Evolutionary conservation across 768 basidiomycete genomes (phyloP).

Genomic region (Inosperma sp.): DNA sequence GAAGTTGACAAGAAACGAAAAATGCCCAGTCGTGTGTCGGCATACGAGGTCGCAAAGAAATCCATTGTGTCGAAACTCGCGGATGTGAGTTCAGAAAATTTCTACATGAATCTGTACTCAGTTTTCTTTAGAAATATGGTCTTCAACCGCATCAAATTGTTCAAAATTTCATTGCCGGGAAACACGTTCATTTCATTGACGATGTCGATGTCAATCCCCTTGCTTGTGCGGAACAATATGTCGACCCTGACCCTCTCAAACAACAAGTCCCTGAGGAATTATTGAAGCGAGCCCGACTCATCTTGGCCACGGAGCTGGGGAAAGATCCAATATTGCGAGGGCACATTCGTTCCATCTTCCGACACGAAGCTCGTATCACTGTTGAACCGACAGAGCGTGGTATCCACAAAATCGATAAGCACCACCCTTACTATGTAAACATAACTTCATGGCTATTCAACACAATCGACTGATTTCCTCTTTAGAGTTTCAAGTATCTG

Average conservation of each 20-base stretch:
- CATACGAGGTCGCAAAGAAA: constrained; percentile 81
- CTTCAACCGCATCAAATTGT: constrained; percentile 79
- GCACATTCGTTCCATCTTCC: constrained; percentile 71
- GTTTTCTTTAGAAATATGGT: constrained; percentile 64
- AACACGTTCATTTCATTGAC: constrained; percentile 63
- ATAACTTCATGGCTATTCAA: not conserved
- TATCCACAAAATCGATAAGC: constrained; percentile 66
- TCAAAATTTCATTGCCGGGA: constrained; percentile 66
- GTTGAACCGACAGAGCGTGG: constrained; percentile 89
- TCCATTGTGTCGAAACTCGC: constrained; percentile 74
- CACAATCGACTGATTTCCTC: constrained; percentile 7
- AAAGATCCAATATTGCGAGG: constrained; percentile 87
- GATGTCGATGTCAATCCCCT: constrained; percentile 79
- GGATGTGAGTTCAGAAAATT: constrained; percentile 47
- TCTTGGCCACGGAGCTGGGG: constrained; percentile 85
- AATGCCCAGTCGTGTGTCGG: constrained; percentile 77
- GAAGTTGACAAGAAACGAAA: constrained; percentile 61
- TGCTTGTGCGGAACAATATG: constrained; percentile 83
- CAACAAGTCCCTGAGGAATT: constrained; percentile 61
- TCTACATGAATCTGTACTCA: not conserved
- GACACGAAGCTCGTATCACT: constrained; percentile 66
- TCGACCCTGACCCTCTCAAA: constrained; percentile 59
- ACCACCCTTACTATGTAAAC: constrained; percentile 67
- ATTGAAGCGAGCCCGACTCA: constrained; percentile 70
- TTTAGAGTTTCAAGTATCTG: constrained; percentile 93